These are phyloP conservation scores for Cyberlindnera mississippiensis DNA, from an alignment of 805 yeast species.

Conservation along the genomic window DNA sequence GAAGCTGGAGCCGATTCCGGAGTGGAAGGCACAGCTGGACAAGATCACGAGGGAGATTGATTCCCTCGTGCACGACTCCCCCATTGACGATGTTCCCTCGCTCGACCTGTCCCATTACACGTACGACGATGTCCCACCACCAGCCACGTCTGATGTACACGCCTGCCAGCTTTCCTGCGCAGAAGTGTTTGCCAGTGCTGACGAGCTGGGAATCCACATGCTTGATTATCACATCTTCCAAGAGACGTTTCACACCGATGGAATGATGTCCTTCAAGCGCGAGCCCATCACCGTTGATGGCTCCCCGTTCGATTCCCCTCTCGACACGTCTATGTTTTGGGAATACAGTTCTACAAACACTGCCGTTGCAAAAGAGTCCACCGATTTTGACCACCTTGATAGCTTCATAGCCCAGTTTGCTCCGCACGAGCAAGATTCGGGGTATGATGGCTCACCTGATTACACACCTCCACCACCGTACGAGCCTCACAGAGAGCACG, in stretches of 20 bases:
- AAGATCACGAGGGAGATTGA: constrained; percentile 11
- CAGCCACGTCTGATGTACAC: constrained; percentile 1
- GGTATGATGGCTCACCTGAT: neutral
- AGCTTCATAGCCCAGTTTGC: constrained; percentile 1
- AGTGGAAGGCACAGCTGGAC: constrained; percentile 7
- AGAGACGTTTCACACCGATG: neutral
- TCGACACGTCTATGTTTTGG: neutral
- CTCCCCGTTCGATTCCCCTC: neutral
- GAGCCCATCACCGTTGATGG: neutral
- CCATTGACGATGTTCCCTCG: constrained; percentile 6
- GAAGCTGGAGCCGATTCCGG: neutral
- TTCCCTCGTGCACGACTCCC: constrained; percentile 9
- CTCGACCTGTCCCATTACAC: constrained; percentile 7
- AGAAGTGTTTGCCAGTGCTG: neutral
- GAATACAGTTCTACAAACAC: neutral
- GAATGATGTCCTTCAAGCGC: neutral
- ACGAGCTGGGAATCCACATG: constrained; percentile 10
- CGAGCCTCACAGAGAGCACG: too few relatives aligned
- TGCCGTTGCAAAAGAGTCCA: neutral
- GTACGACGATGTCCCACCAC: neutral
- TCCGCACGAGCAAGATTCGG: neutral
- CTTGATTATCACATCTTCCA: constrained; percentile 7
- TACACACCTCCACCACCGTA: neutral
- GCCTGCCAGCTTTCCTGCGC: constrained; percentile 6
- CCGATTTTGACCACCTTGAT: neutral